phyloP scores from a whole-genome alignment of 2,329 filamentous ascomycete genomes.

The Colletotrichum caudatum region DNA sequence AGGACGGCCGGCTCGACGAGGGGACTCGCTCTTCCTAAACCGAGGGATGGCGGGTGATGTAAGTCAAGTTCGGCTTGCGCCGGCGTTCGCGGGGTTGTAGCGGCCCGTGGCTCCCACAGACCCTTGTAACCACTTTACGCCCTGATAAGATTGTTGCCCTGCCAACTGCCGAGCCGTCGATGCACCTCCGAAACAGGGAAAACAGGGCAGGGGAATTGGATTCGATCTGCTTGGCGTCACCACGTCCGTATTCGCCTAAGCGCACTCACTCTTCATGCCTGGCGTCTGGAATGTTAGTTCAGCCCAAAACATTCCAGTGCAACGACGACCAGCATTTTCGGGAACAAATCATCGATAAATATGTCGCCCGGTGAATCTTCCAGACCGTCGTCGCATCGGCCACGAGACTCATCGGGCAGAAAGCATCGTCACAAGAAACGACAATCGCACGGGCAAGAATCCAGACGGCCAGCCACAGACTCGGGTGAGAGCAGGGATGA shows the following conservation, averaged over 20 bases:
- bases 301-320: constrained; percentile 27
- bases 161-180: constrained; percentile 52
- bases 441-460: constrained; percentile 48
- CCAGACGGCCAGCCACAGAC: constrained; percentile 49
- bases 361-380: constrained; percentile 54
- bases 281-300: constrained; percentile 21
- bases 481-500: constrained; percentile 51
- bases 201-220: constrained; percentile 35
- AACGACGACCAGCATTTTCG: constrained; percentile 21
- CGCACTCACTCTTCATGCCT: not conserved
- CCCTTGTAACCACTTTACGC: constrained; percentile 35
- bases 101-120: constrained; percentile 23
- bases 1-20: constrained; percentile 28
- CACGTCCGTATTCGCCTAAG: constrained; percentile 7
- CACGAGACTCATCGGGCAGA: constrained; percentile 48
- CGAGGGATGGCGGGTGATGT: constrained; percentile 41
- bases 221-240: constrained; percentile 37
- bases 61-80: constrained; percentile 43
- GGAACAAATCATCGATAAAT: constrained; percentile 44
- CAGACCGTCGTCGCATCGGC: constrained; percentile 48
- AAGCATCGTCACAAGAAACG: constrained; percentile 54
- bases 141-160: constrained; percentile 55
- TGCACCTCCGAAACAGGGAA: constrained; percentile 41
- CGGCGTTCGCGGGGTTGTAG: constrained; percentile 43
- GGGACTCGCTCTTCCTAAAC: constrained; percentile 32